Percentiles rank a stretch among this genome's conserved stretches.
phyloP scores from a whole-genome alignment of 2,329 filamentous ascomycete genomes.

The Lasiodiplodia sp. region DNA sequence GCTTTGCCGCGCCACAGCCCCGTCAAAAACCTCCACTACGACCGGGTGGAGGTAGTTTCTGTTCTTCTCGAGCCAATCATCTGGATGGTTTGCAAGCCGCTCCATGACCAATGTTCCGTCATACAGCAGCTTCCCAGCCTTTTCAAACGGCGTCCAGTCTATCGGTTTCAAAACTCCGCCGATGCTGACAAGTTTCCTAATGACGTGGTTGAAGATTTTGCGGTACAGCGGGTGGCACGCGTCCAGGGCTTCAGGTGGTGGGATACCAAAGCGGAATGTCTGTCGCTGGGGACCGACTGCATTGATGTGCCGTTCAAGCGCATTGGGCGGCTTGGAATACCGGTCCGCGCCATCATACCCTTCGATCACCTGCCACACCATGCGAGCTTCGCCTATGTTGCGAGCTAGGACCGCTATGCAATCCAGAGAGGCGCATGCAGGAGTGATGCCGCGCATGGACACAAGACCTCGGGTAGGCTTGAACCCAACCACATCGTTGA shows the following conservation, averaged over 20 bases:
- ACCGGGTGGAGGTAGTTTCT: constrained; percentile 57
- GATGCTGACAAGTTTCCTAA: constrained; percentile 39
- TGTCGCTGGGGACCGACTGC: constrained; percentile 44
- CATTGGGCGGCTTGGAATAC: constrained; percentile 56
- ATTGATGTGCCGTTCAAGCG: constrained; percentile 45
- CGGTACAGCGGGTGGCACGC: constrained; percentile 52
- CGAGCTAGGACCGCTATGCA: constrained; percentile 63
- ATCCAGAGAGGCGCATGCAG: constrained; percentile 65
- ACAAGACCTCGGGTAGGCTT: constrained; percentile 57
- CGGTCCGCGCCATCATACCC: constrained; percentile 58
- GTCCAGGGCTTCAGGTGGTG: constrained; percentile 53
- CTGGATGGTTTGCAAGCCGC: constrained; percentile 53
- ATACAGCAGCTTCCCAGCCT: constrained; percentile 63
- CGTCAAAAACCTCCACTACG: constrained; percentile 52
- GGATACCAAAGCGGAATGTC: constrained; percentile 58
- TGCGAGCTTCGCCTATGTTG: constrained; percentile 58
- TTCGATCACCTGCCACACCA: constrained; percentile 56
- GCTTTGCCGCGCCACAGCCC: constrained; percentile 38
- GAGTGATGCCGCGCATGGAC: constrained; percentile 62
- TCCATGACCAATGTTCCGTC: constrained; percentile 66
- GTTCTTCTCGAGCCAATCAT: constrained; percentile 42
- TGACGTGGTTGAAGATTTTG: constrained; percentile 42
- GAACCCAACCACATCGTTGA: constrained; percentile 34
- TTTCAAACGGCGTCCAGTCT: constrained; percentile 54
- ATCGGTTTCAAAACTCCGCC: constrained; percentile 42